Evolutionary conservation across 148 eudicot species (phyloP).

Genomic region (Silene latifolia): DNA sequence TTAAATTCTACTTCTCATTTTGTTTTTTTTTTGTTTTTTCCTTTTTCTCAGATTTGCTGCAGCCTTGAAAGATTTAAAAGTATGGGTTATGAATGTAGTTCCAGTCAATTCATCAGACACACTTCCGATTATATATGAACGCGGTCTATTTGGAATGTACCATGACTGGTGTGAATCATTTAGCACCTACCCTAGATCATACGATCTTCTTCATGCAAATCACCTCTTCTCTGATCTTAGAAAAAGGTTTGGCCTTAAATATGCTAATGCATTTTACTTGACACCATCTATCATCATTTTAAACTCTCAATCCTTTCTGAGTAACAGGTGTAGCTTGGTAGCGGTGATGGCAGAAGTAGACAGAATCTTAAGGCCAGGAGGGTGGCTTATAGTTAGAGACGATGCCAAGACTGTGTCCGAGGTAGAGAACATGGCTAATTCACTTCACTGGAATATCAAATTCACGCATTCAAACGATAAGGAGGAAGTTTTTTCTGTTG

Average conservation of each 20-base stretch:
- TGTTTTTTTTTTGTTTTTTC: constrained; percentile 4
- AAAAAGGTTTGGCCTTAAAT: constrained; percentile 36
- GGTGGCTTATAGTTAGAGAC: constrained; percentile 50
- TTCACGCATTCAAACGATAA: constrained; percentile 39
- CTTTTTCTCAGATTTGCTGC: constrained; percentile 59
- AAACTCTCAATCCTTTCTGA: background rate
- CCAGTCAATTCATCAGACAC: constrained; percentile 55
- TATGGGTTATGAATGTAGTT: constrained; percentile 81
- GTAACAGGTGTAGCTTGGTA: constrained; percentile 48
- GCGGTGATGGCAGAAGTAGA: constrained; percentile 65
- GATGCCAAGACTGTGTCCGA: constrained; percentile 41
- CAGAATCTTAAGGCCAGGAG: constrained; percentile 63
- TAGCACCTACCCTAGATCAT: constrained; percentile 63
- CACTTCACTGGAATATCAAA: constrained; percentile 56
- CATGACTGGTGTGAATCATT: constrained; percentile 78
- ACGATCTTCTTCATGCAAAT: constrained; percentile 68
- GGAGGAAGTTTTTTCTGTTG: constrained; percentile 47
- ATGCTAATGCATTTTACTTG: background rate
- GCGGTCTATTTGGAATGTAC: constrained; percentile 66
- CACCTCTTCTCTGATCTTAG: constrained; percentile 53
- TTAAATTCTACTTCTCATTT: background rate
- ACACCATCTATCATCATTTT: background rate
- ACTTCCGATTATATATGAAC: constrained; percentile 59
- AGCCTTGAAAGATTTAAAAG: constrained; percentile 55
- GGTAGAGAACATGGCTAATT: constrained; percentile 50